These are phyloP conservation scores for Umbelopsis vinacea DNA, from an alignment of 192 early-diverging fungal species.

Conservation along the genomic window DNA sequence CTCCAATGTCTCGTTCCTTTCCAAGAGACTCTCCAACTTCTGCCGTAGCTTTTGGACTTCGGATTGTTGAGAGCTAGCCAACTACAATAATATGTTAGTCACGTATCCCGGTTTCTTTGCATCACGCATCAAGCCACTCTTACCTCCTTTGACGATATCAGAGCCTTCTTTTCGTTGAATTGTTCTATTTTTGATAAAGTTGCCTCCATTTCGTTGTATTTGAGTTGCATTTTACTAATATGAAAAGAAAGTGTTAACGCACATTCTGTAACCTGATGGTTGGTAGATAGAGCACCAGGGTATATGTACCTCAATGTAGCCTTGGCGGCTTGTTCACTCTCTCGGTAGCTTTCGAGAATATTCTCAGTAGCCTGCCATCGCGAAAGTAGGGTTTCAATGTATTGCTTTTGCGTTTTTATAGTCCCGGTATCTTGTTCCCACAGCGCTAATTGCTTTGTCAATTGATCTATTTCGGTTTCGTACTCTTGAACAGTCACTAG, in stretches of 20 bases:
- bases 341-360: conserved; percentile 8
- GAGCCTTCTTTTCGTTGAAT: neutral
- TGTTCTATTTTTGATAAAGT: neutral
- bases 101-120: too few species aligned
- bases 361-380: conserved; percentile 41
- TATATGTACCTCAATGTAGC: neutral
- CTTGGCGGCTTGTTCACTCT: neutral
- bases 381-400: conserved; percentile 45
- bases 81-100: neutral
- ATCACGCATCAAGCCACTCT: neutral
- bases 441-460: conserved; percentile 53
- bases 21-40: neutral
- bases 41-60: neutral
- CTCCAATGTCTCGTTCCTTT: conserved; percentile 4
- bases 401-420: conserved; percentile 46
- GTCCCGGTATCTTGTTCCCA: conserved; percentile 52
- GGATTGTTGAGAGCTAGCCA: neutral
- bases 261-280: neutral
- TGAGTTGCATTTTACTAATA: neutral
- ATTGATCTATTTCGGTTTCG: conserved; percentile 51
- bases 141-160: neutral
- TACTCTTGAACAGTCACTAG: conserved; percentile 52
- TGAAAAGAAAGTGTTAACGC: neutral
- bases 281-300: neutral
- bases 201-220: conserved; percentile 12